Percentiles rank a stretch among this genome's conserved stretches.
Conservation (phyloP, 371 early-diverging fungal species). For the Choanephora cucurbitarum region DNA sequence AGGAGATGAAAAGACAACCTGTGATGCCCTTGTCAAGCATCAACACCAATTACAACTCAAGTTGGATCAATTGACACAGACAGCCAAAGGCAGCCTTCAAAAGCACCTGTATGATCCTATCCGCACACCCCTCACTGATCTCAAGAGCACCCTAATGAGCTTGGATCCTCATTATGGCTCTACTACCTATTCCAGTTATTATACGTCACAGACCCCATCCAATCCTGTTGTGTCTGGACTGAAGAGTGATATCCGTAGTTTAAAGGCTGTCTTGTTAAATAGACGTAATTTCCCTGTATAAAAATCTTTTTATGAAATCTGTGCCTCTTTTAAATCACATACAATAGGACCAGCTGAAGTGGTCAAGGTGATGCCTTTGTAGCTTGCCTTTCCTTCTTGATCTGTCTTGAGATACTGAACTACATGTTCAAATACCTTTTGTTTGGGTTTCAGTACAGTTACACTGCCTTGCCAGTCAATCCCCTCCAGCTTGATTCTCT, state of each 20-base stretch:
- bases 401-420: conserved; percentile 40
- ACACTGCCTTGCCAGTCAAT: conserved; percentile 18
- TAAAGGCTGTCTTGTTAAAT: conserved; percentile 35
- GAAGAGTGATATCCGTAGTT: conserved; percentile 39
- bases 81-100: no score
- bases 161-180: conserved; percentile 2
- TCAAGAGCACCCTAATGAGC: conserved; percentile 7
- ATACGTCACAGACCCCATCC: no score
- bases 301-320: conserved; percentile 37
- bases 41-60: conserved; percentile 20
- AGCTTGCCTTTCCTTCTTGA: conserved; percentile 48
- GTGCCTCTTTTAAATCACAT: conserved; percentile 39
- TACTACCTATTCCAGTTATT: conserved; percentile 8
- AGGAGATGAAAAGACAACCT: conserved; percentile 25
- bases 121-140: conserved; percentile 3
- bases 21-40: conserved; percentile 21
- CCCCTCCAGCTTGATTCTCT: conserved; percentile 45
- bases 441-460: conserved; percentile 58
- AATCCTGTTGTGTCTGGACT: conserved; percentile 39
- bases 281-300: conserved; percentile 35
- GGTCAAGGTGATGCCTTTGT: conserved; percentile 48
- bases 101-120: conserved; percentile 4
- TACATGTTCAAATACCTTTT: conserved; percentile 55
- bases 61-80: conserved; percentile 8
- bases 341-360: conserved; percentile 49